These are phyloP conservation scores for Alternaria incomplexa DNA, from an alignment of 2,329 filamentous ascomycete genomes.

Conservation along the genomic window DNA sequence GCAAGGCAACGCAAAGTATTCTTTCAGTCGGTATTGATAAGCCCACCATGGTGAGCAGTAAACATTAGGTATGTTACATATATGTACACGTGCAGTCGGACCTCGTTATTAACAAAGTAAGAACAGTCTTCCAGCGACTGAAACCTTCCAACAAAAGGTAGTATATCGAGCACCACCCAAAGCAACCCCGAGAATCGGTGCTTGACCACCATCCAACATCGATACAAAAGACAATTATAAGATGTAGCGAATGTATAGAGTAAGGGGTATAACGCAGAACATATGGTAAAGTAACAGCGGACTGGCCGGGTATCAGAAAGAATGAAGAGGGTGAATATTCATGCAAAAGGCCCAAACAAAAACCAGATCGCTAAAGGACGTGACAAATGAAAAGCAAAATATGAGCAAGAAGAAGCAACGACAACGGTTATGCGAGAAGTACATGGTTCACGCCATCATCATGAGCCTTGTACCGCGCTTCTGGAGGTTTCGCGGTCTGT, in stretches of 20 bases:
- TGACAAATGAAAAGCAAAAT: slow-evolving; percentile 4
- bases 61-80: slow-evolving; percentile 24
- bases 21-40: not conserved
- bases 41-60: slow-evolving; percentile 9
- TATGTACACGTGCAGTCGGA: slow-evolving; percentile 26
- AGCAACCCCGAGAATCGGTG: not conserved
- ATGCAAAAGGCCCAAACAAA: slow-evolving; percentile 14
- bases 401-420: not conserved
- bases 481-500: slow-evolving; percentile 51
- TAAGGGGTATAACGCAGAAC: slow-evolving; percentile 11
- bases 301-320: slow-evolving; percentile 33
- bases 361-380: slow-evolving; percentile 17
- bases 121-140: slow-evolving; percentile 13
- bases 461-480: slow-evolving; percentile 58
- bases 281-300: slow-evolving; percentile 18
- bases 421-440: not conserved
- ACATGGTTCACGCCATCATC: slow-evolving; percentile 53
- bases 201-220: slow-evolving; percentile 5
- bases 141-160: slow-evolving; percentile 10
- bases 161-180: slow-evolving; percentile 14
- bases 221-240: slow-evolving; percentile 14
- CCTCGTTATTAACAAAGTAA: slow-evolving; percentile 19
- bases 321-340: slow-evolving; percentile 17
- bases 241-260: slow-evolving; percentile 9
- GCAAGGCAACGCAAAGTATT: not conserved